These are phyloP conservation scores for Corniculantispora saksenae DNA, from an alignment of 2,329 filamentous ascomycete species.

Conservation along the genomic window DNA sequence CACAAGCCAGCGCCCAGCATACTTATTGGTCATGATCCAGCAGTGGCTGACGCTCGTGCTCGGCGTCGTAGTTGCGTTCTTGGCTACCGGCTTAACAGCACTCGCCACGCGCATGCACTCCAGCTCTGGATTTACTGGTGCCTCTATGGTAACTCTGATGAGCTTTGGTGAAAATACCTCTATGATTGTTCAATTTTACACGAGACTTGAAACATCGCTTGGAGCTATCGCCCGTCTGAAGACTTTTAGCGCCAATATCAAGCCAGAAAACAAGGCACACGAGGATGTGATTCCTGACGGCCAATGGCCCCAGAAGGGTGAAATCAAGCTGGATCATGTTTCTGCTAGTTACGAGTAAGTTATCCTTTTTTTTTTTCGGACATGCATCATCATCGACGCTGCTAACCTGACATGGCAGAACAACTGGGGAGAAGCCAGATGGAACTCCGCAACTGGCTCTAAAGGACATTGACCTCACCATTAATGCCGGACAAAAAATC, in stretches of 20 bases:
- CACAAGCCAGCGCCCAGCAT: slow-evolving; percentile 55
- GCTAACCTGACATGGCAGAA: neutral
- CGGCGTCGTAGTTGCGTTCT: slow-evolving; percentile 46
- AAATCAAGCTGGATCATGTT: slow-evolving; percentile 23
- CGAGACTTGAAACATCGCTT: slow-evolving; percentile 26
- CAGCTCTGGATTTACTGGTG: slow-evolving; percentile 37
- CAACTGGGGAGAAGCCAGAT: neutral
- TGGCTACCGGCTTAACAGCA: slow-evolving; percentile 47
- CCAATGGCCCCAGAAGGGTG: slow-evolving; percentile 25
- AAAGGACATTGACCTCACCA: slow-evolving; percentile 28
- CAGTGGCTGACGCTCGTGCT: slow-evolving; percentile 56
- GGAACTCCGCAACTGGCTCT: slow-evolving; percentile 23
- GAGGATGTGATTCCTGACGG: slow-evolving; percentile 20
- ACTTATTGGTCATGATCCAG: slow-evolving; percentile 58
- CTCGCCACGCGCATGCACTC: slow-evolving; percentile 44
- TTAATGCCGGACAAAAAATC: slow-evolving; percentile 28
- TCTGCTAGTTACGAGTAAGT: slow-evolving; percentile 22
- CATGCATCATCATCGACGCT: too few species aligned
- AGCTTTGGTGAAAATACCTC: slow-evolving; percentile 33
- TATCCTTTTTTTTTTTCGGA: neutral
- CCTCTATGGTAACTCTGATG: slow-evolving; percentile 39
- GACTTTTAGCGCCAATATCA: slow-evolving; percentile 22
- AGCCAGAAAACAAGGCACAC: slow-evolving; percentile 17
- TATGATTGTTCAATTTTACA: slow-evolving; percentile 26
- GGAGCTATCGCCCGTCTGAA: slow-evolving; percentile 24